Conservation (phyloP, 768 basidiomycete genomes). For the Boletus reticulatus region DNA sequence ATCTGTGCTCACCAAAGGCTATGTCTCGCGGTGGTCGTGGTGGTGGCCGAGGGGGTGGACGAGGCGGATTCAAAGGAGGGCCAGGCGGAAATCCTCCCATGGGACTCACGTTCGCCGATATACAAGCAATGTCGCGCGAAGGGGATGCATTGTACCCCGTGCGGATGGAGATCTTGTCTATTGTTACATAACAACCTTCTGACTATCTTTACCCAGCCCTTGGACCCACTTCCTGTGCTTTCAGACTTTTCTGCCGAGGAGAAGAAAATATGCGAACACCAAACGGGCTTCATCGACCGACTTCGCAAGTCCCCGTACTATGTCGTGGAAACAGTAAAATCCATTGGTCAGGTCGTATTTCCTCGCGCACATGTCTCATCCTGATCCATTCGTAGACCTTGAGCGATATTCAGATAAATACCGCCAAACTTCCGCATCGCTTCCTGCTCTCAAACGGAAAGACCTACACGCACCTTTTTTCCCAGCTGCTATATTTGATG, state of each 20-base stretch:
- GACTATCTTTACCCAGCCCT: slow-evolving; percentile 43
- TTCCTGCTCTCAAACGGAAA: slow-evolving; percentile 66
- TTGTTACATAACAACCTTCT: slow-evolving; percentile 17
- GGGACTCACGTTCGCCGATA: slow-evolving; percentile 78
- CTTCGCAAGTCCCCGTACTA: slow-evolving; percentile 73
- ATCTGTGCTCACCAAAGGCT: neutral
- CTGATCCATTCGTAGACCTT: slow-evolving; percentile 47
- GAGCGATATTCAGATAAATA: slow-evolving; percentile 87
- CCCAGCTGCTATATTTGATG: slow-evolving; percentile 71
- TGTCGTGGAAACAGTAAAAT: slow-evolving; percentile 67
- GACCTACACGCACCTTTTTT: slow-evolving; percentile 78
- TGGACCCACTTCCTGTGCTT: slow-evolving; percentile 63
- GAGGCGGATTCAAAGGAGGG: slow-evolving; percentile 59
- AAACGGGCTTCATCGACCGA: slow-evolving; percentile 62
- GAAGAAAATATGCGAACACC: slow-evolving; percentile 60
- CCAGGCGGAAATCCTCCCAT: slow-evolving; percentile 55
- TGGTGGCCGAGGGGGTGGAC: slow-evolving; percentile 50
- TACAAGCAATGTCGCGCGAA: slow-evolving; percentile 74
- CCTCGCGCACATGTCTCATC: neutral
- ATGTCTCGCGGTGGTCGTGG: slow-evolving; percentile 56
- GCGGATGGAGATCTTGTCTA: slow-evolving; percentile 36
- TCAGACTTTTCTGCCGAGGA: slow-evolving; percentile 67
- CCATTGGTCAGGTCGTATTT: slow-evolving; percentile 42
- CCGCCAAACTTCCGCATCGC: slow-evolving; percentile 54
- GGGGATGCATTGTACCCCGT: slow-evolving; percentile 80